Percentiles rank a stretch among this genome's conserved stretches.
Evolutionary conservation across 257 asterid species (phyloP).

Genomic region (Anisodus acutangulus): DNA sequence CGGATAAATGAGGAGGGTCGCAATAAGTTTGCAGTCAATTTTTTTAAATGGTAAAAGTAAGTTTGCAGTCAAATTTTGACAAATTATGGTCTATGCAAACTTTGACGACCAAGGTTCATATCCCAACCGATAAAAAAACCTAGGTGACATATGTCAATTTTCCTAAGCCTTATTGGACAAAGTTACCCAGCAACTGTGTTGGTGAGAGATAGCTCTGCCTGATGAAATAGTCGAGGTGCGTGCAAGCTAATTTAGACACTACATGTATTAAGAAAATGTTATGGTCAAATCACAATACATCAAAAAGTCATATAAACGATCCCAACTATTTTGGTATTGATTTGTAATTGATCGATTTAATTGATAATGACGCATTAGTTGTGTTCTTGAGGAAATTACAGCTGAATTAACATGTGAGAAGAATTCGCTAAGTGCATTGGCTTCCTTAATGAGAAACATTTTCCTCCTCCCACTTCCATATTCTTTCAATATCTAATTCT

Average conservation of each 20-base stretch:
- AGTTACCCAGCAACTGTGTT: too few species aligned
- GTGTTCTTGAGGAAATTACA: slow-evolving; percentile 1
- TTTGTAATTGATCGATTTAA: not conserved
- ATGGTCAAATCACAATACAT: not conserved
- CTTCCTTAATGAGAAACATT: not conserved
- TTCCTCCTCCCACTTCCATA: slow-evolving; percentile 1
- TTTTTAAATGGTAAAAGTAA: too few species aligned
- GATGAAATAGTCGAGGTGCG: not conserved
- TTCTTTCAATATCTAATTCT: not conserved
- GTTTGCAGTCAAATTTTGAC: not conserved
- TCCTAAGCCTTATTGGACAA: too few species aligned
- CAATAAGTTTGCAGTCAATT: not conserved
- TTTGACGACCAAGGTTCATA: not conserved
- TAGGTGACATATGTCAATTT: not conserved
- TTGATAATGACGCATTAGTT: not conserved
- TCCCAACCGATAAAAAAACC: not conserved
- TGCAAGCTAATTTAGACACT: too few species aligned
- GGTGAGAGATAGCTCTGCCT: not conserved
- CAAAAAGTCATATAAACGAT: not conserved
- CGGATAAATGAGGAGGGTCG: not conserved
- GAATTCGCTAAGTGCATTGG: not conserved
- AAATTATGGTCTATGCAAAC: not conserved
- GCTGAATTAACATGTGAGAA: not conserved
- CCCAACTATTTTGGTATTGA: not conserved
- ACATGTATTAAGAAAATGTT: not conserved